Percentiles rank a stretch among this genome's conserved stretches.
These are phyloP conservation scores for Xylariaceae sp. DNA, from an alignment of 2,329 filamentous ascomycete species.

Conservation along the genomic window DNA sequence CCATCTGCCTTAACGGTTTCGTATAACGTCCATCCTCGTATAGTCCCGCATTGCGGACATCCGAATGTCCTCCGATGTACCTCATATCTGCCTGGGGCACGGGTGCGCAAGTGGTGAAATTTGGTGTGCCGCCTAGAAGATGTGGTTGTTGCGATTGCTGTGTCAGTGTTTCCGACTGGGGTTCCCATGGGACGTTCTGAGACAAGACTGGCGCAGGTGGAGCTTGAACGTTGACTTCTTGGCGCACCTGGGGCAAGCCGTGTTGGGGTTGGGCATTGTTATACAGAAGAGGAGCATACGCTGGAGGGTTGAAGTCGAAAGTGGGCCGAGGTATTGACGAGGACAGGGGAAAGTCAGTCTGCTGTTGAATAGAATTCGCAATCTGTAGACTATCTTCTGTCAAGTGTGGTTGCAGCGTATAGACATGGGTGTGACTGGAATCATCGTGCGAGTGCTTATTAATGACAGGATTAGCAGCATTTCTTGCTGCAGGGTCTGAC, in stretches of 20 bases:
- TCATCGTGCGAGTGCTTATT: conserved; percentile 14
- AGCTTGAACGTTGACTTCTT: conserved; percentile 1
- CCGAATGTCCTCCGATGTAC: conserved; percentile 33
- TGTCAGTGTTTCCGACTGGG: conserved; percentile 1
- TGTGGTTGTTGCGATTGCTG: conserved; percentile 3
- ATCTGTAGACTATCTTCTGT: neutral
- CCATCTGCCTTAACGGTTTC: conserved; percentile 1
- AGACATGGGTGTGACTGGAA: conserved; percentile 3
- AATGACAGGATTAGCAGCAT: conserved; percentile 8
- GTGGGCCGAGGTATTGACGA: conserved; percentile 1
- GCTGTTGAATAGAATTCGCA: conserved; percentile 3
- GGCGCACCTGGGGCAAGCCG: conserved; percentile 3
- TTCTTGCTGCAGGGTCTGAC: conserved; percentile 12
- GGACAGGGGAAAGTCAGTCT: conserved; percentile 1
- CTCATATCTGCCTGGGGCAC: conserved; percentile 21
- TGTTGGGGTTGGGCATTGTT: neutral
- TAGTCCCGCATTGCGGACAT: conserved; percentile 46
- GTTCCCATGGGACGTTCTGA: conserved; percentile 3
- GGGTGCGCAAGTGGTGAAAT: conserved; percentile 2
- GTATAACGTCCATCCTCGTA: conserved; percentile 36
- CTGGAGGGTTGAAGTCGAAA: conserved; percentile 8
- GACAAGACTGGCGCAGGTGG: conserved; percentile 5
- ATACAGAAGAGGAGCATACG: conserved; percentile 1
- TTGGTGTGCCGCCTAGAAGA: conserved; percentile 2
- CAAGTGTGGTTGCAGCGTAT: neutral